Percentiles rank a stretch among this genome's conserved stretches.
Conservation (phyloP, 345 rosid genomes). For the Xanthoceras sorbifolium region DNA sequence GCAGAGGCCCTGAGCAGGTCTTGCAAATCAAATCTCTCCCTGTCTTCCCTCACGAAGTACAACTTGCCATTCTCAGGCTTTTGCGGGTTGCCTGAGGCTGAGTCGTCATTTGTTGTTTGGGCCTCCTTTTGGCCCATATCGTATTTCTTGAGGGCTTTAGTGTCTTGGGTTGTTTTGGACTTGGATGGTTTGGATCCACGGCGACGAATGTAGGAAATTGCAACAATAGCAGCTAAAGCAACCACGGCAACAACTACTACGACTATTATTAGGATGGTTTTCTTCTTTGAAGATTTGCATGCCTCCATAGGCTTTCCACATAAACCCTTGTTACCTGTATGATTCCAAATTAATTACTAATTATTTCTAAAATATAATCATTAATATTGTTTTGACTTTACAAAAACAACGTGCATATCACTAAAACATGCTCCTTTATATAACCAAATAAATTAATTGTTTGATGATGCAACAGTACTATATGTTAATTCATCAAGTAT, state of each 20-base stretch:
- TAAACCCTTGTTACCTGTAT: constrained; percentile 59
- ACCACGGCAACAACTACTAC: constrained; percentile 23
- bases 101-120: constrained; percentile 14
- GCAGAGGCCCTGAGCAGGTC: constrained; percentile 83
- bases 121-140: constrained; percentile 26
- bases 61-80: constrained; percentile 44
- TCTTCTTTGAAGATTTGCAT: constrained; percentile 53
- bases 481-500: not conserved
- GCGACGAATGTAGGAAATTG: constrained; percentile 12
- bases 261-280: constrained; percentile 35
- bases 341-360: too few relatives aligned
- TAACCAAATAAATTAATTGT: not conserved
- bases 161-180: constrained; percentile 25
- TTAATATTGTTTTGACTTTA: not conserved
- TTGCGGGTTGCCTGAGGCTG: not conserved
- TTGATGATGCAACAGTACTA: not conserved
- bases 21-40: constrained; percentile 66
- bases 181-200: constrained; percentile 23
- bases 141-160: constrained; percentile 32
- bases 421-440: not conserved
- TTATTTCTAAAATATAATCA: too few relatives aligned
- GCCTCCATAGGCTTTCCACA: constrained; percentile 70
- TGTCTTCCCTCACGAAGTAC: constrained; percentile 50
- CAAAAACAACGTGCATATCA: constrained; percentile 1
- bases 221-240: constrained; percentile 21